Base-by-base conservation (phyloP, 2,329 filamentous ascomycete species). In the Trichoderma simmonsii region DNA sequence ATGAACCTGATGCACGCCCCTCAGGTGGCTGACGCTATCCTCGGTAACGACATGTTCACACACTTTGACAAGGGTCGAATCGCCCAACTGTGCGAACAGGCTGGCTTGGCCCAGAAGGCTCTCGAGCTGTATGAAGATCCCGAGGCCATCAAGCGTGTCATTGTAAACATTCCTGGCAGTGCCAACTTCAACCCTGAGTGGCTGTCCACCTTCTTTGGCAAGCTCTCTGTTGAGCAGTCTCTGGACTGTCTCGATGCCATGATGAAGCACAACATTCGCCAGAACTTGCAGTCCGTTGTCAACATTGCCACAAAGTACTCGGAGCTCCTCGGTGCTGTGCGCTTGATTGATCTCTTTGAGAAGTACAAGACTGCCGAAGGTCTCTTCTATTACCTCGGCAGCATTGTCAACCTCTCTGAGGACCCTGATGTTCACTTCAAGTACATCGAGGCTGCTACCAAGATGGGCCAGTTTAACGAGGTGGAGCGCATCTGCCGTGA, bases 291-390 rank as follows among this genome's bases (percentile, higher is more conserved):
- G 82, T 91, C 94, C 21, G 96, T 98, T 39, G 94, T 98, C 73
- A 95, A 97, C 79, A 92, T 99, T 75, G 94, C 95, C 43, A 98
- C 97, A 76, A 99, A 99, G 83, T 99, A 97, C 84, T 98, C 95
- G 0, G 97, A 99, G 79, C 89, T 98, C 9, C 89, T 99, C 32
- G 95, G 95, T 9, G 86, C 96, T n/a, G 91, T 90, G 72, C 91
- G 90, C 69, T 88, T 99, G 76, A 97, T 99, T 75, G 94, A 97
- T 76, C 88, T 99, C 7, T 92, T 99, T 66, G 96, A 99, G 85
- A 98, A 97, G 86, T 97, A 98, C 85, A 95, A 96, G 82, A 98
- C 96, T 43, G 91, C 94, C 4, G 96, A 99, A 82, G 96, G 96
- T 81, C 90, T 99, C 5, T 99, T 96, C 88, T 98, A 97, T 86